Evolutionary conservation across 208 protist species (phyloP).

Genomic region (Leishmania major): DNA sequence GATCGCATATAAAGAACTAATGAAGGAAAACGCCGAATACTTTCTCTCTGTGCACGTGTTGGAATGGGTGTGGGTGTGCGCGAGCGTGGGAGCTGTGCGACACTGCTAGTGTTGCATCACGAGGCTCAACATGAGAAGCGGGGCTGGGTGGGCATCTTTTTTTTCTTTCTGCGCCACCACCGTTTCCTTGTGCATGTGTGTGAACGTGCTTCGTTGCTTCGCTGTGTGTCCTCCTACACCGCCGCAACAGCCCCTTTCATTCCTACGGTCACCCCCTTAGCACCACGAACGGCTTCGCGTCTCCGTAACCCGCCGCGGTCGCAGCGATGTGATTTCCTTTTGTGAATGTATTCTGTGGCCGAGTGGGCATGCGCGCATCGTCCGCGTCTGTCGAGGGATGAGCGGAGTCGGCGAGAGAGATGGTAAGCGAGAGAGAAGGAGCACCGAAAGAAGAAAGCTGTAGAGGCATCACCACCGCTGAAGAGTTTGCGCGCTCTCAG

Average conservation of each 20-base stretch:
- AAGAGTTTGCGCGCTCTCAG: neutral
- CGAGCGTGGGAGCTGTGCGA: neutral
- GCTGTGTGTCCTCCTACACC: neutral
- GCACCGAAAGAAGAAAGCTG: neutral
- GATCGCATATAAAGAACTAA: neutral
- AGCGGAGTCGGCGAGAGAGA: neutral
- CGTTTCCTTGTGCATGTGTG: neutral
- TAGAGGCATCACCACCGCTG: neutral
- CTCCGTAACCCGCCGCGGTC: neutral
- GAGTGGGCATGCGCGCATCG: neutral
- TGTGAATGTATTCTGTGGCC: neutral
- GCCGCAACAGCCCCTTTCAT: neutral
- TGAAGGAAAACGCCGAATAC: neutral
- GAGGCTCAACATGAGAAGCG: neutral
- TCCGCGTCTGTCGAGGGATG: neutral
- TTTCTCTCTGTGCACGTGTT: neutral
- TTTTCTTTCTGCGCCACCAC: neutral
- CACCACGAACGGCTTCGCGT: neutral
- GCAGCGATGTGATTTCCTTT: neutral
- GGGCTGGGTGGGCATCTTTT: neutral
- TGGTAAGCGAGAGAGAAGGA: neutral
- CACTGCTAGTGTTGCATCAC: neutral
- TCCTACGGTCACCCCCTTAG: neutral
- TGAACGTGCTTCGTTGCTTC: neutral
- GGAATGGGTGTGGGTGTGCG: neutral